Base-by-base conservation (phyloP, 352 stramenopile species). In the Phytopythium oedochilum region DNA sequence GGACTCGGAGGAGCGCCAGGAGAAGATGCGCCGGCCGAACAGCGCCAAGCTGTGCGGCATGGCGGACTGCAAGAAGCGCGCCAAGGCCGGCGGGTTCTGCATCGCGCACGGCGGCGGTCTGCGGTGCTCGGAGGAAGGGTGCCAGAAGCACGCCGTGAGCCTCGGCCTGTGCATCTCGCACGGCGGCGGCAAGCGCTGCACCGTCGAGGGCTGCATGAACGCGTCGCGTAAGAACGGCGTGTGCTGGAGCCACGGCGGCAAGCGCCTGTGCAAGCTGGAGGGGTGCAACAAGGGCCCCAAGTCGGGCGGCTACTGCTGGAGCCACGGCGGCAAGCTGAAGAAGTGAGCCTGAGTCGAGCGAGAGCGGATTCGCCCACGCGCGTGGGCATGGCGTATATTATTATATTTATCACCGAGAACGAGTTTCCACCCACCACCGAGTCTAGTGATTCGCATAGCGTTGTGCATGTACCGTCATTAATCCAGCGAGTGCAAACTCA, bases 151-250 rank as follows among this genome's bases (percentile, higher is more conserved):
- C 61, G 86, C 83, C 0, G 79, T 92, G 40, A 91, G 81, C 48
- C 67, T 89, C 18, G 86, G 86, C 0, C 76, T 93, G 40, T 96
- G 86, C 66, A 94, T 92, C 59, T 89, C 76, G 36, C 84, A 94
- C 67, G 84, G 84, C 26, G 84, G 84, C 36, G 84, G 84, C 55
- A 89, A 89, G 57, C 79, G 84, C 47, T 94, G 82, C 64, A 86
- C 70, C 15, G 67, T 89, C 17, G 66, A 86, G 4, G 83, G 73
- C 26, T 94, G 84, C 57, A 64, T 88, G 39, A 92, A 90, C 60
- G 79, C 83, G 5, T 91, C 81, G 7, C 79, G 78, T 42, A 90
- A 91, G 67, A 87, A 88, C 57, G 83, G 83, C 31, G 78, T 93
- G 49, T 91, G 80, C 71, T 91, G 80, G 83, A 85, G 65, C 39